Base-by-base conservation (phyloP, 83 land plant genomes). In the Picea engelmannii region DNA sequence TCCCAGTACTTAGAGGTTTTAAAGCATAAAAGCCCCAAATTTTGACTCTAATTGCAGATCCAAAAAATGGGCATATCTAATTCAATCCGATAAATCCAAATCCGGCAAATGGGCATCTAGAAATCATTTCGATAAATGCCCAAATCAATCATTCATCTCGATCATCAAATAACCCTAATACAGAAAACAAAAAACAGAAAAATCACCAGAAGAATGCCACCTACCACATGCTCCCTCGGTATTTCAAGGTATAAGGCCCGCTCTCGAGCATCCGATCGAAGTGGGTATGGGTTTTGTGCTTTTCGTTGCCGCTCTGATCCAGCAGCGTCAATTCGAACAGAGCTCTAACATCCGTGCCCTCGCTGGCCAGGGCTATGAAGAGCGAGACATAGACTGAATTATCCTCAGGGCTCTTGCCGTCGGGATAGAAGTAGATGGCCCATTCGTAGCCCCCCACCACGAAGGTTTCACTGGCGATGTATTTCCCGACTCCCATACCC, bases 361-460 rank as follows among this genome's bases (percentile, higher is more conserved):
- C 93, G 78, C 93, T 91, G 55, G 93, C 93, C 55, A 91, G 70
- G 9, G 93, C 93, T 6, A 91, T 91, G 73, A 92, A 92, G 11
- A 89, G 76, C 60, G 94, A 92, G 3, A 92, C 94, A 75, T 92
- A 92, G 64, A 86, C 24, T 4, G 91, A 82, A 66, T 88, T 88
- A 44, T 92, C 94, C 79, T 90, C 94, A 12, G 76, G 27, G 83
- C 88, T 90, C 70, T 90, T 90, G 27, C 93, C 94, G 24, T 92
- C 94, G 13, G 94, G 94, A 25, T 90, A 92, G 73, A 92, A 90
- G 61, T 92, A 92, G 24, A 92, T 83, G 74, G 94, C 92, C 94
- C 94, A 92, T 64, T 68, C 21, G 42, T 90, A 90, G 2, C 91
- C 94, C 1, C 92, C 94, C 12, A 92, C 94, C 59, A 27, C n/a